These are phyloP conservation scores for Sanghuangporus sanghuang DNA, from an alignment of 1,284 basidiomycete species.

Conservation along the genomic window DNA sequence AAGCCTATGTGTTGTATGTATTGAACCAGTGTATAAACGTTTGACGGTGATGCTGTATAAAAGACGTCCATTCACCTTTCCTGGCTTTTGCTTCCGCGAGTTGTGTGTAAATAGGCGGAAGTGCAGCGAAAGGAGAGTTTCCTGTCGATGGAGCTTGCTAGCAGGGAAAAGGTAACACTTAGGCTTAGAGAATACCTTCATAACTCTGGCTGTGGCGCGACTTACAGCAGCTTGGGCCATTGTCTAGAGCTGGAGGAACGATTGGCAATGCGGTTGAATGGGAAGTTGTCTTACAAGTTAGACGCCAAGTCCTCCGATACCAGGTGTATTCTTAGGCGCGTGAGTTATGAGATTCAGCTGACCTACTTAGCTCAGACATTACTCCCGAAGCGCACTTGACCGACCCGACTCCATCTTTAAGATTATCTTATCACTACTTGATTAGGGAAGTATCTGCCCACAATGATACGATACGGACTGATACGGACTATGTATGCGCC, in stretches of 20 bases:
- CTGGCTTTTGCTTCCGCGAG: slow-evolving; percentile 66
- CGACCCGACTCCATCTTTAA: background rate
- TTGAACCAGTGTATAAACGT: background rate
- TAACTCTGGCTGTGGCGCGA: slow-evolving; percentile 12
- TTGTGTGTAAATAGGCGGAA: slow-evolving; percentile 44
- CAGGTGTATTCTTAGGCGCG: background rate
- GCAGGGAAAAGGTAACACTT: background rate
- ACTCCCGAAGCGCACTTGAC: background rate
- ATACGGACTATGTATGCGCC: no score
- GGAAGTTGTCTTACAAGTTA: background rate
- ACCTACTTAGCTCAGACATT: background rate
- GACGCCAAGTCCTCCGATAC: background rate
- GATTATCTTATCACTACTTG: background rate
- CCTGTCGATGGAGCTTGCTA: slow-evolving; percentile 37
- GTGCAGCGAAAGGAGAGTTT: slow-evolving; percentile 43
- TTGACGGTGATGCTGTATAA: background rate
- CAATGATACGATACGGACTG: no score
- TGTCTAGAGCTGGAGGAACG: background rate
- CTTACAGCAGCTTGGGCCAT: slow-evolving; percentile 38
- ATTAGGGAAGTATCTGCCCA: no score
- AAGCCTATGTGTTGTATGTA: slow-evolving; percentile 39
- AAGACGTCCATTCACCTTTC: slow-evolving; percentile 40
- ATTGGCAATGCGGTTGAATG: background rate
- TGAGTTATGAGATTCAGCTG: background rate
- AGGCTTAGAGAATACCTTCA: background rate